These are phyloP conservation scores for Solanum pinnatisectum DNA, from an alignment of 257 asterid species.

Conservation along the genomic window DNA sequence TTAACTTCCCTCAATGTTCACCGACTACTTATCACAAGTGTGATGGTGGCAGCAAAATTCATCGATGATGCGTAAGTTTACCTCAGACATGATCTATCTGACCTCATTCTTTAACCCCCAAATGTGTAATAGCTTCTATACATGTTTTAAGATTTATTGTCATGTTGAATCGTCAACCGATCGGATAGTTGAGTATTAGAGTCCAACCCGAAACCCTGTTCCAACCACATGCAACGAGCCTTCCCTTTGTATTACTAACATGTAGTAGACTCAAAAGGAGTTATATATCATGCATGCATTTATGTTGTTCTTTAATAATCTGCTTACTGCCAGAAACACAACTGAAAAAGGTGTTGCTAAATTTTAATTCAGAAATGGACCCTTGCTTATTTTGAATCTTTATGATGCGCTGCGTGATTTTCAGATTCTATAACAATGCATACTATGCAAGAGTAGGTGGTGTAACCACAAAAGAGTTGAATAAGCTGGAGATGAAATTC, in stretches of 20 bases:
- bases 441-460: constrained; percentile 94
- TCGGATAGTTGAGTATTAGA: not conserved
- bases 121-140: not conserved
- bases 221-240: not conserved
- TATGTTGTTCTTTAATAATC: not conserved
- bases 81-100: not conserved
- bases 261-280: not conserved
- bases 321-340: not conserved
- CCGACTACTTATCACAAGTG: constrained; percentile 74
- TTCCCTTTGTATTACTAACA: not conserved
- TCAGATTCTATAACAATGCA: constrained; percentile 83
- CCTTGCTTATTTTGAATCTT: not conserved
- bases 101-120: not conserved
- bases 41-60: constrained; percentile 92
- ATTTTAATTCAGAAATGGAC: not conserved
- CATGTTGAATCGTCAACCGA: not conserved
- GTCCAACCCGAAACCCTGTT: not conserved
- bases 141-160: not conserved
- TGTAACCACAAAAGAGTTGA: constrained; percentile 65
- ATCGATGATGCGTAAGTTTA: constrained; percentile 87
- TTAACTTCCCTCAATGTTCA: constrained; percentile 73
- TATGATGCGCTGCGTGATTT: not conserved
- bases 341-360: not conserved
- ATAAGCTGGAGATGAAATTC: constrained; percentile 74
- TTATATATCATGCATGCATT: not conserved